These are phyloP conservation scores for Trametes cingulata DNA, from an alignment of 768 basidiomycete species.

Conservation along the genomic window DNA sequence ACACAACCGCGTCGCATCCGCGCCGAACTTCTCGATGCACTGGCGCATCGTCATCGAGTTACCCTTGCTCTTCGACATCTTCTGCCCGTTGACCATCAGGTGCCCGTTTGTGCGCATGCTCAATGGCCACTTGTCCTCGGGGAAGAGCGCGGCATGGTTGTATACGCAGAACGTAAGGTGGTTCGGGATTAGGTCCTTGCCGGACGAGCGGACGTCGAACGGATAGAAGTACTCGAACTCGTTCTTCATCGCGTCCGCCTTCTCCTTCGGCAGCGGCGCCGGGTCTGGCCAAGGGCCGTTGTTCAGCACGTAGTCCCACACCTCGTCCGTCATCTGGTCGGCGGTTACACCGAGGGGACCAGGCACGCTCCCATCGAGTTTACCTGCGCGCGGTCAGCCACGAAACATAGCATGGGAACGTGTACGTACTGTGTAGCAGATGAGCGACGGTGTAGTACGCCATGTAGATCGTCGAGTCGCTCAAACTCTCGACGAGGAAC, in stretches of 20 bases:
- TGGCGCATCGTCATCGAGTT: conserved; percentile 92
- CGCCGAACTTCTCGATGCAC: conserved; percentile 91
- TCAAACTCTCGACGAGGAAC: conserved; percentile 94
- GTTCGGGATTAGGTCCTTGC: conserved; percentile 95
- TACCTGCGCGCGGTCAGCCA: conserved; percentile 42
- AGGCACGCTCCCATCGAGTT: conserved; percentile 74
- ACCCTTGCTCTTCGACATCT: conserved; percentile 98
- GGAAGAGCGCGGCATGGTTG: conserved; percentile 93
- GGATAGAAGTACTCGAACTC: conserved; percentile 98
- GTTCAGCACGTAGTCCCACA: conserved; percentile 94
- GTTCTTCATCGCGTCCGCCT: conserved; percentile 82
- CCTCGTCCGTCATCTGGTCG: conserved; percentile 95
- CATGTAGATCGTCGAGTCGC: conserved; percentile 99
- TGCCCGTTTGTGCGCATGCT: conserved; percentile 97
- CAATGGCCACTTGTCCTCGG: conserved; percentile 84
- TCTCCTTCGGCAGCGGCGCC: conserved; percentile 68
- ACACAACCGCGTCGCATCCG: conserved; percentile 88
- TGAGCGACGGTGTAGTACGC: conserved; percentile 95
- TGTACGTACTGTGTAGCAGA: conserved; percentile 77
- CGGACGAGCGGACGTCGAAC: conserved; percentile 96
- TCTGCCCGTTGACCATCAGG: conserved; percentile 95
- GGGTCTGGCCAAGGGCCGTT: conserved; percentile 72
- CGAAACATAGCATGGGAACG: background rate
- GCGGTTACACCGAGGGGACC: conserved; percentile 85
- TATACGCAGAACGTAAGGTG: conserved; percentile 94